Evolutionary conservation across 2,329 filamentous ascomycete genomes (phyloP).

Genomic region (Purpureocillium takamizusanense): DNA sequence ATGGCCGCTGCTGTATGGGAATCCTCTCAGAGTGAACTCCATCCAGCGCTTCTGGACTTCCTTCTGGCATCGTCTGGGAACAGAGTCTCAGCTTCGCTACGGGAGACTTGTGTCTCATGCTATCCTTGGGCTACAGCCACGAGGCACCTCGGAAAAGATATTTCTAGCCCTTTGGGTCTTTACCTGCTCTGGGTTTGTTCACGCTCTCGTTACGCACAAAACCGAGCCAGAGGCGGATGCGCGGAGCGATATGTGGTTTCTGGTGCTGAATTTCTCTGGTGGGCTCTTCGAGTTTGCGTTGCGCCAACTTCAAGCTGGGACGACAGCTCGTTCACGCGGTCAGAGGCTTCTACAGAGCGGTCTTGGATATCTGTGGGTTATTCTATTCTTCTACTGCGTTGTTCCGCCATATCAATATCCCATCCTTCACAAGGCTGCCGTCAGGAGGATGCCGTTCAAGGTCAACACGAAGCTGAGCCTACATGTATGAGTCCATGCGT

Average conservation of each 20-base stretch:
- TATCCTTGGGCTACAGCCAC: too few species aligned
- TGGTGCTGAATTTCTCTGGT: slow-evolving; percentile 4
- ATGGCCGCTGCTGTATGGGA: slow-evolving; percentile 13
- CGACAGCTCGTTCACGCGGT: too few species aligned
- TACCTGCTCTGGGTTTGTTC: slow-evolving; percentile 1
- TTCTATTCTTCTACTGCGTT: too few species aligned
- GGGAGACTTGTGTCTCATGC: background rate
- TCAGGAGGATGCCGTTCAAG: too few species aligned
- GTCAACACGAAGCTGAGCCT: too few species aligned
- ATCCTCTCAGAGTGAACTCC: slow-evolving; percentile 7
- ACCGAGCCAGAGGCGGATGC: background rate
- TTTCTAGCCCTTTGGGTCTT: slow-evolving; percentile 5
- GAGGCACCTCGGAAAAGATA: too few species aligned
- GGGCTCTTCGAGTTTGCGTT: background rate
- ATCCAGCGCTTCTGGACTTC: slow-evolving; percentile 14
- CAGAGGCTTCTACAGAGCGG: too few species aligned
- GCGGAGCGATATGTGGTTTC: slow-evolving; percentile 2
- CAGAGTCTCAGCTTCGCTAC: slow-evolving; percentile 1
- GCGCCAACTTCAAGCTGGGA: too few species aligned
- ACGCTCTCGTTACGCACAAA: slow-evolving; percentile 1
- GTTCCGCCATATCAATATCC: too few species aligned
- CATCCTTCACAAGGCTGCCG: too few species aligned
- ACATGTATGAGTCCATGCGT: too few species aligned
- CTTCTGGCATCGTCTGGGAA: slow-evolving; percentile 12
- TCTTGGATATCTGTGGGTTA: too few species aligned